These are phyloP conservation scores for Aphanomyces invadans DNA, from an alignment of 352 stramenopile species.

Conservation along the genomic window DNA sequence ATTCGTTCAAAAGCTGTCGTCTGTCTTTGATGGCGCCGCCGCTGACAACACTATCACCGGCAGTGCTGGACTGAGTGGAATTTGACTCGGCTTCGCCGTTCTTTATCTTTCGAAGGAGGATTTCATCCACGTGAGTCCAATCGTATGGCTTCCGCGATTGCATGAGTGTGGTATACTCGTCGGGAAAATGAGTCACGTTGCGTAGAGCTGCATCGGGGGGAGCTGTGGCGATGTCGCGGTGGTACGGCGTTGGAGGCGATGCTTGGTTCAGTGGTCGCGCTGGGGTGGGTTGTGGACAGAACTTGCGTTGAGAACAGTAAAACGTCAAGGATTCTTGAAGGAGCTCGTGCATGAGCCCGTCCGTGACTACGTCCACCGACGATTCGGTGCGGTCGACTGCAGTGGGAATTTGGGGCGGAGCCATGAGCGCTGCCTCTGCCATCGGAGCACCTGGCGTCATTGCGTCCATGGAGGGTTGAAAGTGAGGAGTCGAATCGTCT, in stretches of 20 bases:
- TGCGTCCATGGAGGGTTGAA: too few relatives aligned
- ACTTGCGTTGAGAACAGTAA: background rate
- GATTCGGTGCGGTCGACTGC: too few relatives aligned
- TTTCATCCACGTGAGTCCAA: slow-evolving; percentile 1
- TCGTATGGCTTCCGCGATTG: slow-evolving; percentile 12
- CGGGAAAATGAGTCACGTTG: slow-evolving; percentile 4
- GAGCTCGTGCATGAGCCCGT: too few relatives aligned
- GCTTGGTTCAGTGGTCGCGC: too few relatives aligned
- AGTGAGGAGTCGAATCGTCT: background rate
- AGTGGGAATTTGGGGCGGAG: too few relatives aligned
- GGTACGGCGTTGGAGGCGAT: slow-evolving; percentile 2
- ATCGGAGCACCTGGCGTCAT: too few relatives aligned
- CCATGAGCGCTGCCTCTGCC: too few relatives aligned
- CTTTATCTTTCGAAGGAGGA: background rate
- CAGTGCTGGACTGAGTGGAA: too few relatives aligned
- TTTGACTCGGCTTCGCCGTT: background rate
- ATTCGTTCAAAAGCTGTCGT: slow-evolving; percentile 2
- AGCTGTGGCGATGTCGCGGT: background rate
- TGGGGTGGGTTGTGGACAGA: background rate
- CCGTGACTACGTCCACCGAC: too few relatives aligned
- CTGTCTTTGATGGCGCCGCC: background rate
- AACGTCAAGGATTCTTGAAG: too few relatives aligned
- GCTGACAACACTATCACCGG: background rate
- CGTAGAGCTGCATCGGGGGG: background rate
- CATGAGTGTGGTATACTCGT: slow-evolving; percentile 6